Percentiles rank a stretch among this genome's conserved stretches.
Evolutionary conservation across 441 rosid genomes (phyloP).

Genomic region (Populus hybrid): DNA sequence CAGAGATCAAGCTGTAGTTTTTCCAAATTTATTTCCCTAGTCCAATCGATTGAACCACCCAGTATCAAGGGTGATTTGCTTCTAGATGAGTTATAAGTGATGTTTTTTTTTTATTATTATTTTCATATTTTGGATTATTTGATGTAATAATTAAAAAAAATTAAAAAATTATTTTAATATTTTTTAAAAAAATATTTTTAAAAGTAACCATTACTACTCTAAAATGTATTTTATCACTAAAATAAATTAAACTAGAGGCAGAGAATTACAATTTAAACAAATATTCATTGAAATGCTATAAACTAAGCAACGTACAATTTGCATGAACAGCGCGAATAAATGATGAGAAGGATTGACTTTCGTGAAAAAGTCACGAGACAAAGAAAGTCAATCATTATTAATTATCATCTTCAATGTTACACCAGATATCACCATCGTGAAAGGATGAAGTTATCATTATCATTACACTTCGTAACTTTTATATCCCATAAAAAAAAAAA

Average conservation of each 20-base stretch:
- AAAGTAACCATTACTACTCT: no score
- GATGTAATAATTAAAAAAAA: no score
- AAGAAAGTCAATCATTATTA: background rate
- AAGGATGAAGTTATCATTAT: background rate
- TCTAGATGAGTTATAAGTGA: background rate
- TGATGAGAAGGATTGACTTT: no score
- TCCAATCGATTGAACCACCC: background rate
- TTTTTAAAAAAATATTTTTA: no score
- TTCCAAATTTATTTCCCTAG: background rate
- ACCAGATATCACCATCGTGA: background rate
- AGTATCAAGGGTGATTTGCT: background rate
- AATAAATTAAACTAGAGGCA: no score
- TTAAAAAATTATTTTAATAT: no score
- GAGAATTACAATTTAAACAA: no score
- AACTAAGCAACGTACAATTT: background rate
- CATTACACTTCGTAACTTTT: background rate
- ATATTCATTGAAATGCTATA: no score
- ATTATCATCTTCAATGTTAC: background rate
- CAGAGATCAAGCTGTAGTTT: background rate
- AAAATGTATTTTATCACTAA: no score
- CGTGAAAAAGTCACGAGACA: no score
- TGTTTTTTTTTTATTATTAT: background rate
- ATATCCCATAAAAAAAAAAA: background rate
- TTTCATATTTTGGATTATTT: no score
- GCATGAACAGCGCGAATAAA: no score